Base-by-base conservation (phyloP, 768 basidiomycete species). In the Russula emetica region DNA sequence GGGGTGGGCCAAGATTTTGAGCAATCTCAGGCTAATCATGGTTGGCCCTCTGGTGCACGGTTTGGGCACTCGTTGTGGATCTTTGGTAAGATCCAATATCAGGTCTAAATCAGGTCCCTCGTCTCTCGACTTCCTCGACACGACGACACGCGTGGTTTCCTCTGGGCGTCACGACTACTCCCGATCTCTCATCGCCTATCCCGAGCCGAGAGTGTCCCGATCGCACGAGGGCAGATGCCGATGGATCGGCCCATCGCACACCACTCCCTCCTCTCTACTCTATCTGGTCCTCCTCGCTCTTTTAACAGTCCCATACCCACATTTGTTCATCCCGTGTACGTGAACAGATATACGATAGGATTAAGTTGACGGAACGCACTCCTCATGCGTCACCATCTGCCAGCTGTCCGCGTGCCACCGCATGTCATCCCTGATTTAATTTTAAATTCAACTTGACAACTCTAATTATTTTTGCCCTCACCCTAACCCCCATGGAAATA, bases 61-160 rank as follows among this genome's bases (percentile, higher is more conserved):
- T 66, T 55, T 63, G 60, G 61, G 24, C 55, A 54, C 18, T 54
- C 40, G 54, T 20, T 24, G 40, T 55, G 57, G 59, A 61, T 67
- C 68, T 62, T 69, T 38, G 44, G 18, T 50, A 56, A 69, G 66
- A 70, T 60, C 62, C 62, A 65, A 59, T 55, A 68, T 67, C 66
- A 71, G 36, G 67, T 32, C 69, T 62, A 66, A 70, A 71, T 69
- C 65, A 61, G 64, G 69, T 18, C 42, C 54, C 53, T 58, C 24
- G 26, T 47, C 53, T 28, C 45, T 24, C 58, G 66, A 60, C 58
- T 55, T 63, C 57, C 44, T 44, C 59, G 52, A 65, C 53, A 66
- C 44, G 54, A 52, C 51, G 53, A 59, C 58, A 60, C 63, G 55
- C 57, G 52, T 55, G 60, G 45, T 50, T 60, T 42, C 56, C 26